Evolutionary conservation across 2,329 filamentous ascomycete genomes (phyloP), one percentile per base, ranked within the genome.

Genomic region (Colletotrichum sp.): DNA sequence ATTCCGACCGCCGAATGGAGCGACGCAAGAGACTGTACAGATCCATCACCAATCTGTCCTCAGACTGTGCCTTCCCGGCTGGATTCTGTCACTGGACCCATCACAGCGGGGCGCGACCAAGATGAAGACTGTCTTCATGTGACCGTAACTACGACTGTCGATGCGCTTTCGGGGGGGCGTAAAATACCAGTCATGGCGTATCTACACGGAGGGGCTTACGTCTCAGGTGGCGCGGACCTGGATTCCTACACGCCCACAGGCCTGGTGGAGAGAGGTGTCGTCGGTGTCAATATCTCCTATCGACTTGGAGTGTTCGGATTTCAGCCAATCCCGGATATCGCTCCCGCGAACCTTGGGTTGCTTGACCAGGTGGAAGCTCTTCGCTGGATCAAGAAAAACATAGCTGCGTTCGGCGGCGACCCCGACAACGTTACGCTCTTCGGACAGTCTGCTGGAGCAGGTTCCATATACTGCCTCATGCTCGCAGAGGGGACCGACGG

Each of bases 401-500:
- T 72, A 13, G 24, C 52, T 16, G 60, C 70, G 9, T 72, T 72
- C 13, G 70, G 63, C 32, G 70, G 70, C 15, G 70, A 72, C n/a
- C 48, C 62, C 6, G 5, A 59, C 12, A 72, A 67, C 2, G 70
- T 72, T 8, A 72, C 70, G 3, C 6, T 72, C 9, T 59, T 60
- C 6, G 70, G 70, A 10, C 60, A 72, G 10, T 72, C 70, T 2
- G 70, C 70, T 2, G 70, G 70, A 15, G 68, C 68, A 36, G 68
- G 34, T 9, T 70, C 68, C 0, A 77, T 79, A 6, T 87, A 90
- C 67, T 89, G 93, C 77, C 92, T 94, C 63, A 91, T 92, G 85
- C 81, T 89, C 3, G 81, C 93, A 59, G 92, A 93, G 76, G 88
- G 89, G 5, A 62, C 62, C 13, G 30, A 75, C 3, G 68, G 52